These are phyloP conservation scores for Capronia coronata DNA, from an alignment of 2,329 filamentous ascomycete genomes.

Conservation along the genomic window DNA sequence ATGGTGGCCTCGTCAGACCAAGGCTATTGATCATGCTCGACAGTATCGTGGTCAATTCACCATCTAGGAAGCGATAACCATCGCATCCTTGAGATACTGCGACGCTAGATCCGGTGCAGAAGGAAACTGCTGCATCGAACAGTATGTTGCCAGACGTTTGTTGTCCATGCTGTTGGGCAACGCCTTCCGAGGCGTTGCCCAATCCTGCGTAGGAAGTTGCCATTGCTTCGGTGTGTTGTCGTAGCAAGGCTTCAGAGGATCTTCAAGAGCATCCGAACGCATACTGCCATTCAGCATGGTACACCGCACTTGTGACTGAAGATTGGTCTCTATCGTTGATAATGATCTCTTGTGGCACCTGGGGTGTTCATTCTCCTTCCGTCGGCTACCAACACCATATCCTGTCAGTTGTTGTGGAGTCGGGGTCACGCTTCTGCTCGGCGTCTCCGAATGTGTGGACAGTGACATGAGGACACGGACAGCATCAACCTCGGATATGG, in stretches of 20 bases:
- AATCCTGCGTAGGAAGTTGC: constrained; percentile 11
- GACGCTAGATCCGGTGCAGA: constrained; percentile 17
- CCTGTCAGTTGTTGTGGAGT: constrained; percentile 14
- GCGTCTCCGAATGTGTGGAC: constrained; percentile 13
- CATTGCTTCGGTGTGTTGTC: constrained; percentile 13
- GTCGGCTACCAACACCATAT: not conserved
- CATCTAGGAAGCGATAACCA: constrained; percentile 6
- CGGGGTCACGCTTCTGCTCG: constrained; percentile 23
- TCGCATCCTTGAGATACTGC: constrained; percentile 8
- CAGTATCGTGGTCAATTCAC: too few relatives aligned
- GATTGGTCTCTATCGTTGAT: constrained; percentile 15
- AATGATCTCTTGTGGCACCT: constrained; percentile 22
- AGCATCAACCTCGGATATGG: constrained; percentile 17
- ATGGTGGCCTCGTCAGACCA: too few relatives aligned
- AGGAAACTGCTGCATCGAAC: constrained; percentile 18
- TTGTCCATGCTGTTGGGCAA: constrained; percentile 13
- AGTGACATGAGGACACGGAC: constrained; percentile 18
- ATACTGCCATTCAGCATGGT: constrained; percentile 1
- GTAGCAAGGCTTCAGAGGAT: constrained; percentile 8
- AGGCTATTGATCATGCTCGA: too few relatives aligned
- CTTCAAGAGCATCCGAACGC: constrained; percentile 13
- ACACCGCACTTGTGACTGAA: constrained; percentile 16
- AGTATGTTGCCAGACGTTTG: constrained; percentile 21
- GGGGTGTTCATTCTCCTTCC: not conserved
- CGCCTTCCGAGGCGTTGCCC: constrained; percentile 12